Evolutionary conservation across 2,329 filamentous ascomycete genomes (phyloP), one percentile per base, ranked within the genome.

Genomic region (Elsinoe perseae): DNA sequence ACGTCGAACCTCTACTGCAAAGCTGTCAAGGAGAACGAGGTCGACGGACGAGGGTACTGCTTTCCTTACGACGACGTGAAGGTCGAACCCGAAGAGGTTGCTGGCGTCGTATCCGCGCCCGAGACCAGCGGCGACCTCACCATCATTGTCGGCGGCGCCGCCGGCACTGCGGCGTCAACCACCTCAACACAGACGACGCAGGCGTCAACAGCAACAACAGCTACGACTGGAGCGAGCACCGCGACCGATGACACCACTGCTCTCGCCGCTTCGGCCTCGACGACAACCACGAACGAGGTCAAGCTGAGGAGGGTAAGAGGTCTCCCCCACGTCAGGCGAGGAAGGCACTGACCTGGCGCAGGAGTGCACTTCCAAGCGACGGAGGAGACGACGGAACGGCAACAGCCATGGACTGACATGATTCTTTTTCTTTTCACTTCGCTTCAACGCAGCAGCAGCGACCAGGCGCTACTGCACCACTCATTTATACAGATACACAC

Each of bases 1-100:
- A 20, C 36, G 2, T 16, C 40, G 2, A 73, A 73, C 61, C 79
- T 82, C 64, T 84, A 81, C 63, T 69, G 77, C 38, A 72, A 78
- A 5, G 72, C 84, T 46, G 73, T 85, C 2, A 82, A 84, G 67
- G 65, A 73, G 23, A 73, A 78, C 40, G 78, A 84, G 69, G 64
- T 76, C 3, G 81, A 85, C 65, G 77, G 77, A 1, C 71, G 74
- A 43, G 84, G 84, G 0, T 87, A 87, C 64, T 79, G 81, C 0
- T 87, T 86, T 64, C 75, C 84, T 0, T 87, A 85, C 61, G 84
- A 87, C 63, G 84, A 87, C 64, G 83, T 87, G 16, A 79, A 80
- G 56, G 77, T 81, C 0, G 72, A 75, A 58, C 80, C 76, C 16
- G 74, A 76, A 25, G 70, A 75, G 60, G 77, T 81, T 63, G 74